Evolutionary conservation across 257 asterid species (phyloP).

Genomic region (Lavandula angustifolia): DNA sequence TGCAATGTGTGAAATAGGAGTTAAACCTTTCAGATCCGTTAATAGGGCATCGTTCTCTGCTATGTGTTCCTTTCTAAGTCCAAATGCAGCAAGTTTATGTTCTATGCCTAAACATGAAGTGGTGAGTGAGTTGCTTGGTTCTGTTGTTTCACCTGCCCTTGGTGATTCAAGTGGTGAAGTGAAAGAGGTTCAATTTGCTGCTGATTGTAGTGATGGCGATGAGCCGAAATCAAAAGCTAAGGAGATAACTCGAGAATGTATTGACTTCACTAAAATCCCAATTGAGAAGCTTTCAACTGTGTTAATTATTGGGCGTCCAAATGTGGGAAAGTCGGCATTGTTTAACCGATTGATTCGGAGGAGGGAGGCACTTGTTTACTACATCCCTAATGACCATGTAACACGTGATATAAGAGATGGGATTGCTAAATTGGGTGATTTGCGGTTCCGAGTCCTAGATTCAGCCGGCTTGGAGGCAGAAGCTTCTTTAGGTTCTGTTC

Average conservation of each 20-base stretch:
- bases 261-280: conserved; percentile 76
- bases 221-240: conserved; percentile 41
- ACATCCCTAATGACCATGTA: conserved; percentile 94
- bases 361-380: conserved; percentile 98
- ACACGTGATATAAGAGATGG: conserved; percentile 96
- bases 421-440: conserved; percentile 84
- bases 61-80: conserved; percentile 28
- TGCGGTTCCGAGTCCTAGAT: conserved; percentile 87
- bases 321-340: conserved; percentile 94
- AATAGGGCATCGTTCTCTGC: conserved; percentile 22
- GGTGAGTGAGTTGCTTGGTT: conserved; percentile 31
- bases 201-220: conserved; percentile 27
- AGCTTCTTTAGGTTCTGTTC: conserved; percentile 97
- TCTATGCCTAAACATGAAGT: conserved; percentile 39
- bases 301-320: conserved; percentile 85
- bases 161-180: conserved; percentile 35
- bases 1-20: conserved; percentile 27
- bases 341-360: conserved; percentile 95
- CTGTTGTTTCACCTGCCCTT: conserved; percentile 34
- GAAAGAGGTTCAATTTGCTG: conserved; percentile 38
- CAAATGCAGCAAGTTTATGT: conserved; percentile 40
- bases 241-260: conserved; percentile 37
- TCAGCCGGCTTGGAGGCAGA: conserved; percentile 99
- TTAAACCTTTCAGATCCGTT: conserved; percentile 29
- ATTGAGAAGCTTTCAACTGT: conserved; percentile 80